Evolutionary conservation across 164 flowering plant genomes (phyloP), one percentile per base, ranked within the genome.

Genomic region (Paratinospora sagittata): DNA sequence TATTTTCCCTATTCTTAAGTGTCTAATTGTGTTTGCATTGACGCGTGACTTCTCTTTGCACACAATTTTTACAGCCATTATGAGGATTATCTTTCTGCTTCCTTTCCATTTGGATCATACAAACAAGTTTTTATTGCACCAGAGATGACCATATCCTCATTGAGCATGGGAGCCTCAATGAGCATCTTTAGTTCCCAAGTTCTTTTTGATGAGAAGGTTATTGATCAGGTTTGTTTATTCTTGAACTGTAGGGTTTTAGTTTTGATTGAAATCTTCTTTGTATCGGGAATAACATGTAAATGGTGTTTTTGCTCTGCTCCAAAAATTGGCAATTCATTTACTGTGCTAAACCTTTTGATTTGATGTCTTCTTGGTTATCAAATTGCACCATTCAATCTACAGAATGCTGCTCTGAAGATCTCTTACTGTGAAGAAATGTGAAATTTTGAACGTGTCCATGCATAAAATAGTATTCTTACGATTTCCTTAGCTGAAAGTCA

Each of bases 21-120:
- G 12, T 64, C 11, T 52, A 17, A 52, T 16, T 16, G 23, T 17
- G 17, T n/a, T 3, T 3, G 7, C 19, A 52, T n/a, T 52, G 23
- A 16, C 8, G 60, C 14, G 6, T 52, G 21, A n/a, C 30, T 63
- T 63, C 23, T 65, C 21, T 13, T 70, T 33, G 68, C 63, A 27
- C 24, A 75, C 30, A 45, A 43, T 75, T 81, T n/a, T 23, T 58
- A 63, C 89, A 95, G 98, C 81, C 85, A 89, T 72, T 95, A 87
- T 81, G 97, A 91, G 78, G 89, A 85, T 65, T 92, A 92, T 77
- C 92, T 95, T 70, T 80, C 87, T 33, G 83, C 86, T 61, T 74
- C 88, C 65, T 95, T 95, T 84, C 99, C 99, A 74, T 93, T 95
- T 86, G 97, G 96, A 55, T 91, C 96, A 67, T 95, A 95, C 83